phyloP scores from a whole-genome alignment of 345 rosid species.

The Populus pruinosa region DNA sequence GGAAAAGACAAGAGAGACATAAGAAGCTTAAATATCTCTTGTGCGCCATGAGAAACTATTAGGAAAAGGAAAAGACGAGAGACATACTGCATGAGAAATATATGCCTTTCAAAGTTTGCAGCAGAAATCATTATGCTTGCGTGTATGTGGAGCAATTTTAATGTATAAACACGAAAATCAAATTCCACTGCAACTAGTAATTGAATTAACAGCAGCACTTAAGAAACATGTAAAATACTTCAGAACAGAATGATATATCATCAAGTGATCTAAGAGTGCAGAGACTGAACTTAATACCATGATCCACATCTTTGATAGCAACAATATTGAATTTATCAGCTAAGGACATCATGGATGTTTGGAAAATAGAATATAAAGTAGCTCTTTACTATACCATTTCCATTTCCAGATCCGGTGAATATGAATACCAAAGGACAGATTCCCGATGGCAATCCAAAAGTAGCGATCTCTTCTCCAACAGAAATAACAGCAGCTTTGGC shows the following conservation, averaged over 20 bases:
- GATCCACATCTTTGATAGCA: not conserved
- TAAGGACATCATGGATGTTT: not conserved
- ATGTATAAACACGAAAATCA: not conserved
- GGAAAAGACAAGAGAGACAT: not conserved
- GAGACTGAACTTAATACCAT: not conserved
- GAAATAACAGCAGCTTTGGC: constrained; percentile 82
- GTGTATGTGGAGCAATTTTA: not conserved
- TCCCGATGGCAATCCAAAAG: constrained; percentile 69
- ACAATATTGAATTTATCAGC: not conserved
- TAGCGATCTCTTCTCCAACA: constrained; percentile 81
- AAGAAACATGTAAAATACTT: not conserved
- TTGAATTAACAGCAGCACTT: not conserved
- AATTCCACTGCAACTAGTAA: not conserved
- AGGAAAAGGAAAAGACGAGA: constrained; percentile 3
- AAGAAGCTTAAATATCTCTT: constrained; percentile 91
- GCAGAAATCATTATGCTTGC: not conserved
- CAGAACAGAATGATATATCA: not conserved
- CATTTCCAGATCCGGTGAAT: constrained; percentile 75
- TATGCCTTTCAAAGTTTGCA: not conserved
- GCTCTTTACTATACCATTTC: constrained; percentile 53
- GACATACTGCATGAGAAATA: not conserved
- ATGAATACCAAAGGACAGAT: constrained; percentile 78
- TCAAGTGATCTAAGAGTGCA: not conserved
- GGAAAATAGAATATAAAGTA: not conserved
- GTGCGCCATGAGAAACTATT: constrained; percentile 81